Evolutionary conservation across 116 monocot species (phyloP).

Genomic region (Dioscorea cayenensis): DNA sequence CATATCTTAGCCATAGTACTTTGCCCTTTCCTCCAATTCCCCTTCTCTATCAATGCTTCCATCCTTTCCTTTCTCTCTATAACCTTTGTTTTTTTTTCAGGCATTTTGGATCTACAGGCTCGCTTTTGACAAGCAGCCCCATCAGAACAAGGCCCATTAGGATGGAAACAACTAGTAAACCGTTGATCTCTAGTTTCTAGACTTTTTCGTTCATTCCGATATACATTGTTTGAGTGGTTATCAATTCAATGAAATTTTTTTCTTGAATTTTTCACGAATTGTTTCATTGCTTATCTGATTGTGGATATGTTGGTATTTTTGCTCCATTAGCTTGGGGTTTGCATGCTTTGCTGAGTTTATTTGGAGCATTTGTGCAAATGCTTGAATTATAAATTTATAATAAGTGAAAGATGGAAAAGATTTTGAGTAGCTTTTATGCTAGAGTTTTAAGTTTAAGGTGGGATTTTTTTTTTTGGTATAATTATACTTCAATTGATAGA

Average conservation of each 20-base stretch:
- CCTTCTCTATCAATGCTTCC: background rate
- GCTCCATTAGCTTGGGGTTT: too few relatives aligned
- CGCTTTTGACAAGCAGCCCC: constrained; percentile 13
- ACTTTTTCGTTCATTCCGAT: background rate
- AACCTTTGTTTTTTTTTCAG: background rate
- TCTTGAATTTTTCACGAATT: background rate
- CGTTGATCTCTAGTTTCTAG: background rate
- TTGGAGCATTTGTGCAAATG: background rate
- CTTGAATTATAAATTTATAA: background rate
- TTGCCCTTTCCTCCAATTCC: background rate
- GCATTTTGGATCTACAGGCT: constrained; percentile 13
- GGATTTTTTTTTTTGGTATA: too few relatives aligned
- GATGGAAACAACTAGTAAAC: background rate
- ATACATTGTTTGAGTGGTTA: background rate
- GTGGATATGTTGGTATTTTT: too few relatives aligned
- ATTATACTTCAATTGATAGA: too few relatives aligned
- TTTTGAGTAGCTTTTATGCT: too few relatives aligned
- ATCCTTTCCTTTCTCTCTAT: background rate
- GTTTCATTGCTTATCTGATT: background rate
- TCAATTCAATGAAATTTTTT: background rate
- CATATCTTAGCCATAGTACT: constrained; percentile 1
- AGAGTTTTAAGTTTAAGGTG: too few relatives aligned
- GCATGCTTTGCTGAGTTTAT: too few relatives aligned
- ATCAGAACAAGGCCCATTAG: constrained; percentile 17
- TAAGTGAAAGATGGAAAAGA: too few relatives aligned